These are phyloP conservation scores for Tillandsia leiboldiana DNA, from an alignment of 176 grass and related monocot genomes.

Conservation along the genomic window DNA sequence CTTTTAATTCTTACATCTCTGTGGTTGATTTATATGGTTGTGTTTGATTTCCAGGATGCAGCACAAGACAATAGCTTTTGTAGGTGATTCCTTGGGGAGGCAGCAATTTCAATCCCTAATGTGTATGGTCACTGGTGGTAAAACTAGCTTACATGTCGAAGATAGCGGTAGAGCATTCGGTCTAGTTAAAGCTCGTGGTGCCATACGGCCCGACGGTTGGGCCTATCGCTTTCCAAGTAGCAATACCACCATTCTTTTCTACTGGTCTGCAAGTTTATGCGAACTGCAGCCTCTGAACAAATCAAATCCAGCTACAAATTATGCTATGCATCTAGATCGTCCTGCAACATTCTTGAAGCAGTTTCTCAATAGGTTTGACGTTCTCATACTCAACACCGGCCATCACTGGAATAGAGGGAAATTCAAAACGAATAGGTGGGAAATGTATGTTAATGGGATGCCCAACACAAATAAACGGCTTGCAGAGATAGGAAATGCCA, in stretches of 20 bases:
- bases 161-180: conserved; percentile 71
- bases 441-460: conserved; percentile 55
- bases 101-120: conserved; percentile 98
- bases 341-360: conserved; percentile 75
- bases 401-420: conserved; percentile 99
- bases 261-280: conserved; percentile 96
- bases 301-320: conserved; percentile 36
- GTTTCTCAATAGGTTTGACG: conserved; percentile 60
- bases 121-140: conserved; percentile 78
- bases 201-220: conserved; percentile 86
- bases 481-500: conserved; percentile 47
- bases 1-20: conserved; percentile 1
- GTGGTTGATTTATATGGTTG: not conserved
- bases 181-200: conserved; percentile 74
- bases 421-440: conserved; percentile 76
- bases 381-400: conserved; percentile 87
- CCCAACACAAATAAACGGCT: conserved; percentile 34
- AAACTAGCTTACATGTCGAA: conserved; percentile 45
- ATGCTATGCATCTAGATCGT: conserved; percentile 83
- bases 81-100: conserved; percentile 93
- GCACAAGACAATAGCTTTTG: conserved; percentile 80
- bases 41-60: conserved; percentile 44
- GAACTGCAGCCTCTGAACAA: conserved; percentile 67
- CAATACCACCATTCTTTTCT: conserved; percentile 87
- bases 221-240: conserved; percentile 67